Evolutionary conservation across 2,329 filamentous ascomycete species (phyloP), one percentile per base, ranked within the genome.

Genomic region (Verticillium alfalfae): DNA sequence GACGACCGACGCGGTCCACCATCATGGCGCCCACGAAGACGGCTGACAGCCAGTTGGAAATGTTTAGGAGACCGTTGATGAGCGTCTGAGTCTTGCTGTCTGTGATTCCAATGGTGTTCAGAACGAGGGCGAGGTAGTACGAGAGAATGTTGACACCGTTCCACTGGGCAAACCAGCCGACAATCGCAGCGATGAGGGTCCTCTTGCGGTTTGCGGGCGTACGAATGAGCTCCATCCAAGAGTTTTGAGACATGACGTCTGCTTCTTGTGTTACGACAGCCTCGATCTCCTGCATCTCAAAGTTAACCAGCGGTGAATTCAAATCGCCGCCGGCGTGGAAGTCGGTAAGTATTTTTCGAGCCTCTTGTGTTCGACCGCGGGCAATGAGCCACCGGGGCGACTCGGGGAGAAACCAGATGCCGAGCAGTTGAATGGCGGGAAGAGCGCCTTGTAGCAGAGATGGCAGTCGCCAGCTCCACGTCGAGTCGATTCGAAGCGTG

Each of bases 221-320:
- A 45, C 72, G 70, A 38, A 73, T n/a, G 34, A 62, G 49, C 18
- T 41, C 49, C 26, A 58, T 39, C 61, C 61, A 56, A 1, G 62
- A 62, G 18, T 52, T 49, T 56, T 49, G 34, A 16, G 22, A 56
- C 49, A 34, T 41, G 52, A 26, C n/a, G 38, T 60, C 59, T 13
- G 54, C 15, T 31, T 62, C 61, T 18, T 41, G n/a, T 7, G 37
- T 34, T n/a, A 62, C 54, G 54, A 71, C 69, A 1, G 70, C 63
- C 58, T 74, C 69, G 66, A 79, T 78, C 61, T 80, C 77, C 36
- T 69, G 69, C 60, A 77, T 69, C 65, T 78, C 75, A 5, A 79
- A 72, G 59, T 71, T 69, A 5, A 79, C 78, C 15, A 79, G 69
- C 0, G 75, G 71, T 7, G 71, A 70, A 10, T 75, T 63, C 2